These are phyloP conservation scores for Tolypocladium sp. DNA, from an alignment of 2,329 filamentous ascomycete genomes.

Conservation along the genomic window DNA sequence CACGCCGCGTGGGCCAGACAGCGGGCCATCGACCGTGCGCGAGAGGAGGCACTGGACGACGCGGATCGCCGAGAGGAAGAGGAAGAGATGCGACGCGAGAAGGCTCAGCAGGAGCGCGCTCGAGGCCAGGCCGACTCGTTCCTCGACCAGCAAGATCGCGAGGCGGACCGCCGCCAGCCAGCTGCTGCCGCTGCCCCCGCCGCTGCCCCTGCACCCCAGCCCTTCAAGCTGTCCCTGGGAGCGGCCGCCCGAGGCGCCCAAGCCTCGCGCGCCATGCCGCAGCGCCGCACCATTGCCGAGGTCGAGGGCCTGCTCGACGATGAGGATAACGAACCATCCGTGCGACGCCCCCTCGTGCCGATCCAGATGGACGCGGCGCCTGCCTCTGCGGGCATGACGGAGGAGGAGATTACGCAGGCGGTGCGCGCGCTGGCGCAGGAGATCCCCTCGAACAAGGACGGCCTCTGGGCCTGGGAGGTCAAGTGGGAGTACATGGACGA, in stretches of 20 bases:
- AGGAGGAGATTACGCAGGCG: conserved; percentile 79
- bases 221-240: conserved; percentile 88
- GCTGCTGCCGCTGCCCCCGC: conserved; percentile 17
- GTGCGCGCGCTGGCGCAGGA: conserved; percentile 76
- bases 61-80: conserved; percentile 71
- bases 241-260: conserved; percentile 70
- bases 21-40: conserved; percentile 60
- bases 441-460: conserved; percentile 79
- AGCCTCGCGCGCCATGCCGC: conserved; percentile 43
- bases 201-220: conserved; percentile 50
- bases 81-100: conserved; percentile 60
- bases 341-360: conserved; percentile 68
- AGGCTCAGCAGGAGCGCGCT: conserved; percentile 67
- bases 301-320: conserved; percentile 92
- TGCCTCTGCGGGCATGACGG: conserved; percentile 56
- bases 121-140: conserved; percentile 84
- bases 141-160: conserved; percentile 73
- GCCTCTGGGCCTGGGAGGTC: conserved; percentile 85
- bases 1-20: conserved; percentile 78
- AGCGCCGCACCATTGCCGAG: conserved; percentile 78
- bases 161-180: conserved; percentile 47
- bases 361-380: conserved; percentile 70
- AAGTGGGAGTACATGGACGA: conserved; percentile 90
- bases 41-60: conserved; percentile 73
- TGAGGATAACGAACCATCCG: conserved; percentile 70